Conservation (phyloP, 2,329 filamentous ascomycete genomes). For the Endothia cerciana region DNA sequence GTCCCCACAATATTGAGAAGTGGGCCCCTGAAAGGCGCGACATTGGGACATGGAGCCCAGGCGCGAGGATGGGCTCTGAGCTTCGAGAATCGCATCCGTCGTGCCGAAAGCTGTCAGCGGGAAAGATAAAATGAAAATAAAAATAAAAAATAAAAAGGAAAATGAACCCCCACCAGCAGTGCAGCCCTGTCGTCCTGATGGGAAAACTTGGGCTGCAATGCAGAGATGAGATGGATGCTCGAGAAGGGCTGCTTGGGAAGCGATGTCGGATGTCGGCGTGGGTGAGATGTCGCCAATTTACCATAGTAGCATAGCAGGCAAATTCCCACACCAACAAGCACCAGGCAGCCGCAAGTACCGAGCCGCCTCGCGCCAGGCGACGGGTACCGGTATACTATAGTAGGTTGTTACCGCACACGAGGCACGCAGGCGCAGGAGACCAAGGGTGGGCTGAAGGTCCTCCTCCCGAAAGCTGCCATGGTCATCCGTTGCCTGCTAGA, state of each 20-base stretch:
- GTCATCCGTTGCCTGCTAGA: too few relatives aligned
- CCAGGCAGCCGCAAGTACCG: conserved; percentile 15
- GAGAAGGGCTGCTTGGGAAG: background rate
- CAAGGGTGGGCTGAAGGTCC: background rate
- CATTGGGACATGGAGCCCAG: background rate
- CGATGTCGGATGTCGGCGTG: conserved; percentile 14
- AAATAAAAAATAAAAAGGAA: too few relatives aligned
- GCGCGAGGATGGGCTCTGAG: background rate
- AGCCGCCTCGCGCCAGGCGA: conserved; percentile 11
- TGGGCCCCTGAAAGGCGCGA: conserved; percentile 16
- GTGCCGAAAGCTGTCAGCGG: background rate
- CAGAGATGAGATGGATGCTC: background rate
- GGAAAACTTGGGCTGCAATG: background rate
- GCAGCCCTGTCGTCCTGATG: too few relatives aligned
- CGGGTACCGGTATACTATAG: conserved; percentile 7
- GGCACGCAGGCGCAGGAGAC: background rate
- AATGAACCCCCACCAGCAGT: too few relatives aligned
- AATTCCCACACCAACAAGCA: background rate
- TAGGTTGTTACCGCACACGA: background rate
- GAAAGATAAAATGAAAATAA: too few relatives aligned
- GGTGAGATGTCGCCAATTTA: background rate
- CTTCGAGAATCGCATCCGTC: background rate
- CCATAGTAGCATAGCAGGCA: background rate
- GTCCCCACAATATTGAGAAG: conserved; percentile 16
- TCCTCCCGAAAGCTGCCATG: background rate